Conservation (phyloP, 2,329 filamentous ascomycete genomes). For the Trichophyton simii region DNA sequence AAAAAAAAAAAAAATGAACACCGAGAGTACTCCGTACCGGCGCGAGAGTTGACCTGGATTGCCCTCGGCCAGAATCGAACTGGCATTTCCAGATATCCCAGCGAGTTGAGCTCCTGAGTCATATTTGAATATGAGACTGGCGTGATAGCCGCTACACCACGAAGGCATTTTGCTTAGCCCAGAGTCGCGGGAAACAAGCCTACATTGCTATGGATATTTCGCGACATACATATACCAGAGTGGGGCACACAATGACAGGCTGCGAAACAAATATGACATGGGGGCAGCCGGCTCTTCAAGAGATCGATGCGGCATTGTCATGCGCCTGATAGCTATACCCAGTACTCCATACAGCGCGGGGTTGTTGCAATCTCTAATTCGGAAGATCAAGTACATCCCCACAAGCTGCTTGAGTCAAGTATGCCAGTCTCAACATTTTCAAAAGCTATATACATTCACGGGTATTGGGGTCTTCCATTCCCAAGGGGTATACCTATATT, state of each 20-base stretch:
- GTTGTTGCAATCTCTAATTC: neutral
- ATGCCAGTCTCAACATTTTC: too few species aligned
- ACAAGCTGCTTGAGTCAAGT: too few species aligned
- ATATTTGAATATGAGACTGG: slow-evolving; percentile 2
- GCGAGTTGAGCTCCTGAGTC: neutral
- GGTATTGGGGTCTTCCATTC: too few species aligned
- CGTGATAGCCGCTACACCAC: slow-evolving; percentile 5
- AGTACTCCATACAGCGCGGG: neutral
- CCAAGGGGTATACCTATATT: too few species aligned
- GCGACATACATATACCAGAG: neutral
- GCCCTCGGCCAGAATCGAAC: slow-evolving; percentile 4
- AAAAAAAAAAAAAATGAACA: neutral
- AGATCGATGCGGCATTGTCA: neutral
- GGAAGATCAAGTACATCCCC: too few species aligned
- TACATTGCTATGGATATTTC: neutral
- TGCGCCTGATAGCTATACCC: neutral
- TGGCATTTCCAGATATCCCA: slow-evolving; percentile 2
- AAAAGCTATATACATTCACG: too few species aligned
- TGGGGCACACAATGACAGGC: neutral
- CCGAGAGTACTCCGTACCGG: neutral
- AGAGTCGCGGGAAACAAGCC: neutral
- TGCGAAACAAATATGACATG: neutral
- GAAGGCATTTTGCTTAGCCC: neutral
- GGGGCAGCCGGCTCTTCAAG: neutral
- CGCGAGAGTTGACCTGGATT: neutral